Conservation (phyloP, 2,329 filamentous ascomycete genomes). For the Acephala macrosclerotiorum region DNA sequence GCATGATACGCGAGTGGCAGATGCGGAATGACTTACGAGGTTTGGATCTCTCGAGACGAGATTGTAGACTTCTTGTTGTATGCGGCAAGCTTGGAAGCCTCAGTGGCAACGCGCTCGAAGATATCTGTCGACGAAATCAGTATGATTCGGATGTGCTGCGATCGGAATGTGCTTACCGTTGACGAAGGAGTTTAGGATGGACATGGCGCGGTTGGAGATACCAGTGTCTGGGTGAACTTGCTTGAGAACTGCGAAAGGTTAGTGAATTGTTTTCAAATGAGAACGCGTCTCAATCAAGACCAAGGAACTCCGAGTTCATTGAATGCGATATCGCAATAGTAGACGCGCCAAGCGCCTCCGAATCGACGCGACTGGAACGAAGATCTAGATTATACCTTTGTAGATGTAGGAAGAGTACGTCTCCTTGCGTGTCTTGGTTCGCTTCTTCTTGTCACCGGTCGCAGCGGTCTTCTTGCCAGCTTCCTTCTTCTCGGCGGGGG, state of each 20-base stretch:
- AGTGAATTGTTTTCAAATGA: conserved; percentile 44
- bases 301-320: conserved; percentile 15
- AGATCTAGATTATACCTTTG: conserved; percentile 76
- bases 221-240: conserved; percentile 99
- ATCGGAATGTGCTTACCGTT: conserved; percentile 71
- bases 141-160: conserved; percentile 8
- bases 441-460: conserved; percentile 99
- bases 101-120: conserved; percentile 98
- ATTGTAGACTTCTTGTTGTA: conserved; percentile 99
- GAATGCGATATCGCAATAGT: conserved; percentile 18
- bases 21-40: conserved; percentile 67
- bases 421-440: conserved; percentile 99
- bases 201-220: conserved; percentile 99
- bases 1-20: not conserved
- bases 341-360: conserved; percentile 30
- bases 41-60: conserved; percentile 99
- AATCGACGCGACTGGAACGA: conserved; percentile 35
- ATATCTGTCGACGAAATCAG: conserved; percentile 71
- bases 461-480: conserved; percentile 99
- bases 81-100: conserved; percentile 97
- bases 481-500: conserved; percentile 98
- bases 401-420: conserved; percentile 99
- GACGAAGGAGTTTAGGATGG: conserved; percentile 99
- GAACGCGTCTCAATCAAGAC: conserved; percentile 33
- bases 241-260: conserved; percentile 81